Evolutionary conservation across 495 filamentous ascomycete species (phyloP), one percentile per base, ranked within the genome.

Genomic region (Talaromyces stipitatus): DNA sequence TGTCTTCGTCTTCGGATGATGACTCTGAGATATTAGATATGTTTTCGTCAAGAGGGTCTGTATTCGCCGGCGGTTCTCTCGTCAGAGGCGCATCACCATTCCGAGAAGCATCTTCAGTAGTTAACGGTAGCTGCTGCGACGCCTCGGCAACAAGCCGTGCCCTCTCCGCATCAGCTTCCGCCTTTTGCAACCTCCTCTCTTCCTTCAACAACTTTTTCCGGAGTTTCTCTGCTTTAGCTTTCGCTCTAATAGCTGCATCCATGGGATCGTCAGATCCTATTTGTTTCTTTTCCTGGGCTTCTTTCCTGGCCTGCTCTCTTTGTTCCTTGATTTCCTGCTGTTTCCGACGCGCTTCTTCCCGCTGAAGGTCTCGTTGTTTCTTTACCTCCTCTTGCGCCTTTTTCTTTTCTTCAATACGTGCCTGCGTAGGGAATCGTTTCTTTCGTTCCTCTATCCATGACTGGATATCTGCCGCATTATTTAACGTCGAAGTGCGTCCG

Each of bases 361-460:
- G 67, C n/a, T 60, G 60, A 20, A 24, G 33, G 16, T 66, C 58
- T 12, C 67, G 64, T 12, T 66, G 67, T 41, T 70, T 73, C 59
- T 71, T 74, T 32, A 70, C 71, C 60, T 76, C 71, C 29, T 76
- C 73, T 22, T 64, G 63, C n/a, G 63, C 71, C 55, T 75, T 72
- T 53, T 77, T 76, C 59, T 67, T 78, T 50, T 78, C 73, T 26
- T 78, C 76, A 20, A 76, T 61, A 45, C 85, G 81, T 54, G 82
- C 81, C 67, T 83, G 79, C 0, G 91, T 95, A 3, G 91, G 91
- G 65, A 78, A 96, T 16, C 83, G 83, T 61, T 85, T 86, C 63
- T 80, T 85, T 22, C 91, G 84, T 66, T 94, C 90, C 38, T 82
- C 83, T 55, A 95, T 84, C 88, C 89, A 96, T 18, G 84, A 82